Evolutionary conservation across 192 early-diverging fungal species (phyloP).

Genomic region (Coemansia javaensis): DNA sequence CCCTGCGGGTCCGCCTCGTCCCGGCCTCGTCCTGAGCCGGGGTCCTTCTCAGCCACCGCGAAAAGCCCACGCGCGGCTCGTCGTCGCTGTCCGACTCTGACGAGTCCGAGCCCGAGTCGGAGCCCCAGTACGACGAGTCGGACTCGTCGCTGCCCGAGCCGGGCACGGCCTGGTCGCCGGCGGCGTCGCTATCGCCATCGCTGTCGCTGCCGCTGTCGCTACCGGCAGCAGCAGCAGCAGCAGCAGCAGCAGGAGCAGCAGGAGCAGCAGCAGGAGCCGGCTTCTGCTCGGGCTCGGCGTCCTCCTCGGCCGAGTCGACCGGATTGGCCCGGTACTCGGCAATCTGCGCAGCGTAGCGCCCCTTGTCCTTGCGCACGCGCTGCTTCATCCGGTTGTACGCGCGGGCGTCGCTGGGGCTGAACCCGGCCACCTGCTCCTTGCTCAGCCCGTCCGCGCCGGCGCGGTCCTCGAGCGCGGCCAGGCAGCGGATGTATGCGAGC

Average conservation of each 20-base stretch:
- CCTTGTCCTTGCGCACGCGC: constrained; percentile 85
- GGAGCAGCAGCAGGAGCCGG: too few species aligned
- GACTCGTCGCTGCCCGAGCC: too few species aligned
- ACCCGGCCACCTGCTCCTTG: constrained; percentile 77
- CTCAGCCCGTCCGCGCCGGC: constrained; percentile 56
- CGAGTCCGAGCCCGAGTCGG: constrained; percentile 17
- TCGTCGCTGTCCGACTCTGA: constrained; percentile 19
- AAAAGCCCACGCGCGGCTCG: constrained; percentile 18
- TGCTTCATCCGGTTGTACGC: constrained; percentile 91
- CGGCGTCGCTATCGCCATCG: constrained; percentile 23
- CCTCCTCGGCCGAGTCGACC: constrained; percentile 32
- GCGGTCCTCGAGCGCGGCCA: constrained; percentile 74
- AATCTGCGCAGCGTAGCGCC: constrained; percentile 68
- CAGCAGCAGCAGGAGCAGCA: too few species aligned
- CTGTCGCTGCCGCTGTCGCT: constrained; percentile 7
- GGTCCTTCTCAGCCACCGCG: constrained; percentile 49
- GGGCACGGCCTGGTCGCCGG: too few species aligned
- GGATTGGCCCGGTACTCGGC: constrained; percentile 57
- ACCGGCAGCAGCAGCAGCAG: too few species aligned
- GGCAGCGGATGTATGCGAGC: constrained; percentile 24
- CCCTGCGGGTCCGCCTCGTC: constrained; percentile 39
- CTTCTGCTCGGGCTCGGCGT: too few species aligned
- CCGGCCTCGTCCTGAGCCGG: constrained; percentile 20
- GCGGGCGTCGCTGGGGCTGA: constrained; percentile 74
- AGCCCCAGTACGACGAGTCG: constrained; percentile 7